Base-by-base conservation (phyloP, 1,284 basidiomycete genomes). In the Melampsora americana region DNA sequence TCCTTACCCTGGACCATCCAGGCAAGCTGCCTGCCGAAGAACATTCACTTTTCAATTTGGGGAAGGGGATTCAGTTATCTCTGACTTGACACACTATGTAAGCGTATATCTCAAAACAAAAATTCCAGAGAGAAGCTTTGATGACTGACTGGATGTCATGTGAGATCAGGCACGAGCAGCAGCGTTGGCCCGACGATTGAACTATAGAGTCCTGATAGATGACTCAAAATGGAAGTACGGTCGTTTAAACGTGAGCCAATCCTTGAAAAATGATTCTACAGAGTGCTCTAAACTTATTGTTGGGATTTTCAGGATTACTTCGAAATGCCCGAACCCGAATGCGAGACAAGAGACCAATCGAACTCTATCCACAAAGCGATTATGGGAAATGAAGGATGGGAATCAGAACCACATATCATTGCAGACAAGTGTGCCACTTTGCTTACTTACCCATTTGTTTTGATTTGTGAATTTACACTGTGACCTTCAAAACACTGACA, bases 1-100 rank as follows among this genome's bases (percentile, higher is more conserved):
- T 14, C 26, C 53, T 56, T 56, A 56, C 53, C 53, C 53, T 56
- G 53, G 53, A 14, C 53, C 26, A 56, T 23, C 53, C 20, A 56
- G 53, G 26, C n/a, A 56, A 28, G n/a, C 53, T 7, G 53, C 53
- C 26, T 56, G 53, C 26, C 5, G 53, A 56, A 56, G 53, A 12
- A 56, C 53, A n/a, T n/a, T 56, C 53, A 56, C 53, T 6, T 56
- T 56, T 56, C 26, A 28, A n/a, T 56, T 56, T 56, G 53, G 53
- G 26, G 20, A 56, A 56, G 53, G 53, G 53, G 18, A 28, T 28
- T 56, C 53, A 28, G 53, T 56, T 23, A 56, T 56, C 53, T 56
- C 53, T 56, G 53, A 56, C 53, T 56, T 56, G 53, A 56, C 53
- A 28, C 53, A 56, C 2, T 56, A 56, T n/a, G 53, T 56, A 56